A percentile compares a stretch with the other conserved stretches of the same genome.
Conservation (phyloP, 257 asterid species). For the Solanum peruvianum region DNA sequence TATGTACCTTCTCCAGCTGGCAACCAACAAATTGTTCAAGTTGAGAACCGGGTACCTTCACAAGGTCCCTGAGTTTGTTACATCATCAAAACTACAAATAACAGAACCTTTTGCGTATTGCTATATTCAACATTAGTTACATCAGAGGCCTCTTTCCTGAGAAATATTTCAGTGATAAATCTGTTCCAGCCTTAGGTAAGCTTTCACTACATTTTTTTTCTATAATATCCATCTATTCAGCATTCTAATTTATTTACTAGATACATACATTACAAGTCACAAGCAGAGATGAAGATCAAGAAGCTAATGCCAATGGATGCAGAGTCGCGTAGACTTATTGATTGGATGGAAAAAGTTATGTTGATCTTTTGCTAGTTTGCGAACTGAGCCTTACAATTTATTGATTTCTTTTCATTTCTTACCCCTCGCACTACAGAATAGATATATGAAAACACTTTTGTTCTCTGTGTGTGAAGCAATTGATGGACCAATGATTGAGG, state of each 20-base stretch:
- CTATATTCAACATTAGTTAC: conserved; percentile 91
- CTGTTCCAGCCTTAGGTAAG: conserved; percentile 85
- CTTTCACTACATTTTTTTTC: neutral
- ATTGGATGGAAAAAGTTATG: conserved; percentile 96
- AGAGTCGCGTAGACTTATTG: conserved; percentile 88
- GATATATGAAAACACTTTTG: conserved; percentile 76
- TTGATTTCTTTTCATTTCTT: neutral
- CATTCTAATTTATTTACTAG: conserved; percentile 6
- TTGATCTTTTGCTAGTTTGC: neutral
- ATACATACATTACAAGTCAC: conserved; percentile 1
- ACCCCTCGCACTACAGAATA: conserved; percentile 59
- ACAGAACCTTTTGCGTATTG: conserved; percentile 57
- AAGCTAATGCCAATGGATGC: conserved; percentile 98
- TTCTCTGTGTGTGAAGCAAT: conserved; percentile 76
- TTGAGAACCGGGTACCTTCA: no score
- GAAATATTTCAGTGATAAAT: conserved; percentile 81
- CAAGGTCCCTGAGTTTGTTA: no score
- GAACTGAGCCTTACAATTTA: neutral
- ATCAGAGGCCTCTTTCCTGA: conserved; percentile 94
- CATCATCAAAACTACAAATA: no score
- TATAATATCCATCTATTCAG: neutral
- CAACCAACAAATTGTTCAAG: no score
- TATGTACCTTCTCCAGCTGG: no score
- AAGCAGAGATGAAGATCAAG: conserved; percentile 84
- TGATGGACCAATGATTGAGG: conserved; percentile 88